phyloP scores from a whole-genome alignment of 2,329 filamentous ascomycete genomes.

The Aspergillus pseudotamarii region DNA sequence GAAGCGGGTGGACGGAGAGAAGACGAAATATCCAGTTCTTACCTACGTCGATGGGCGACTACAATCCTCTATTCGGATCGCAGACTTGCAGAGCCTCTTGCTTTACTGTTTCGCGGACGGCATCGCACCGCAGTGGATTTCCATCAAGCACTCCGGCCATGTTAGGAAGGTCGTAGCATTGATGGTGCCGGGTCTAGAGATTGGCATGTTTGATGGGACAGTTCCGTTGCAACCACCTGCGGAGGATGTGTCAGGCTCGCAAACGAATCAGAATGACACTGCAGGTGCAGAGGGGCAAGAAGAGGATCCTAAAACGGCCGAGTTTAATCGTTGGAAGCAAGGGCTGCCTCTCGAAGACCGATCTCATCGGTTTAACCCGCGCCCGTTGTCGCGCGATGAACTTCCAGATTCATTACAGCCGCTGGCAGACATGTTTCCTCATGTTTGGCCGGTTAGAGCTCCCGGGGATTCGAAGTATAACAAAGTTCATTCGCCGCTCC shows the following conservation, averaged over 20 bases:
- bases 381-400: constrained; percentile 30
- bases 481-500: constrained; percentile 83
- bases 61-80: constrained; percentile 58
- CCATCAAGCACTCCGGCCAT: constrained; percentile 58
- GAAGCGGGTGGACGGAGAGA: constrained; percentile 43
- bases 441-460: constrained; percentile 86
- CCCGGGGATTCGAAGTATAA: constrained; percentile 81
- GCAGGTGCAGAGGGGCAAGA: constrained; percentile 10
- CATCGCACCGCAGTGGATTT: constrained; percentile 64
- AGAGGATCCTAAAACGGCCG: constrained; percentile 27
- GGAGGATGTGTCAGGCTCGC: not conserved
- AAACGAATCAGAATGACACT: constrained; percentile 4
- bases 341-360: constrained; percentile 39
- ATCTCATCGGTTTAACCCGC: constrained; percentile 38
- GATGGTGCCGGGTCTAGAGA: constrained; percentile 89
- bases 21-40: constrained; percentile 56
- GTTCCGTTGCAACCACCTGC: constrained; percentile 43
- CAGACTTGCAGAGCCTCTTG: constrained; percentile 60
- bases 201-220: constrained; percentile 78
- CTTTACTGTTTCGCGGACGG: constrained; percentile 66
- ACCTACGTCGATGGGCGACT: constrained; percentile 57
- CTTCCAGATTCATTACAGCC: constrained; percentile 59
- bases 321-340: constrained; percentile 44
- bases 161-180: constrained; percentile 79
- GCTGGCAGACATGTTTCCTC: constrained; percentile 79